Evolutionary conservation across 2,329 filamentous ascomycete genomes (phyloP).

Genomic region (Neospermospora avenae): DNA sequence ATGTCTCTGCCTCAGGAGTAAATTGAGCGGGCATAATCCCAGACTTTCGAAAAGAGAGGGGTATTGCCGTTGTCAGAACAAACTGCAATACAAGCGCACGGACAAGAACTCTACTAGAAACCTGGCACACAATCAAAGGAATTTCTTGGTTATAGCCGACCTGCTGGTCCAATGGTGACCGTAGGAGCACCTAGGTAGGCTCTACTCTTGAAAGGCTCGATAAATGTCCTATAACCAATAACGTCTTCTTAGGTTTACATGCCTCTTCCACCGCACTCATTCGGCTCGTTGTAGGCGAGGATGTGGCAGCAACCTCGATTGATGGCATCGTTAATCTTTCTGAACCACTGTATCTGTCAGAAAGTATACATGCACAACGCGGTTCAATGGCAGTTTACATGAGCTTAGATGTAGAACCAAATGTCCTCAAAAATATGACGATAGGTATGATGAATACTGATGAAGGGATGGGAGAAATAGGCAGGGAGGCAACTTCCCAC

Average conservation of each 20-base stretch:
- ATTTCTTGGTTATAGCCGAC: constrained; percentile 40
- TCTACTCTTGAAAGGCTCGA: constrained; percentile 40
- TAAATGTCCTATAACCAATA: constrained; percentile 38
- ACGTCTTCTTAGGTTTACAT: constrained; percentile 44
- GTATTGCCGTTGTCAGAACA: too few relatives aligned
- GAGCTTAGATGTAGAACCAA: too few relatives aligned
- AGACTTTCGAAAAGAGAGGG: too few relatives aligned
- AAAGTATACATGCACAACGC: too few relatives aligned
- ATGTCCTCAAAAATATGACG: too few relatives aligned
- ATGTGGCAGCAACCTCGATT: constrained; percentile 50
- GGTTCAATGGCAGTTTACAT: too few relatives aligned
- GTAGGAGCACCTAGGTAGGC: constrained; percentile 42
- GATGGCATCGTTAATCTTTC: constrained; percentile 50
- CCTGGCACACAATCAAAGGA: constrained; percentile 38
- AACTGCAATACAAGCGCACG: constrained; percentile 43
- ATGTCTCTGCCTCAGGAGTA: too few relatives aligned
- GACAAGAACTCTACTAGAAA: constrained; percentile 44
- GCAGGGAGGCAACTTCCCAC: not conserved
- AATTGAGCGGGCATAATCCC: too few relatives aligned
- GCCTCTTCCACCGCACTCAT: constrained; percentile 7
- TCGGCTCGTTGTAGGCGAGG: constrained; percentile 51
- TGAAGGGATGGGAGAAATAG: not conserved
- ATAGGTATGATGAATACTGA: too few relatives aligned
- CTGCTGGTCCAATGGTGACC: constrained; percentile 40
- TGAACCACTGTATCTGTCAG: constrained; percentile 41